phyloP scores from a whole-genome alignment of 306 rosid species.

The Sindora glabra region DNA sequence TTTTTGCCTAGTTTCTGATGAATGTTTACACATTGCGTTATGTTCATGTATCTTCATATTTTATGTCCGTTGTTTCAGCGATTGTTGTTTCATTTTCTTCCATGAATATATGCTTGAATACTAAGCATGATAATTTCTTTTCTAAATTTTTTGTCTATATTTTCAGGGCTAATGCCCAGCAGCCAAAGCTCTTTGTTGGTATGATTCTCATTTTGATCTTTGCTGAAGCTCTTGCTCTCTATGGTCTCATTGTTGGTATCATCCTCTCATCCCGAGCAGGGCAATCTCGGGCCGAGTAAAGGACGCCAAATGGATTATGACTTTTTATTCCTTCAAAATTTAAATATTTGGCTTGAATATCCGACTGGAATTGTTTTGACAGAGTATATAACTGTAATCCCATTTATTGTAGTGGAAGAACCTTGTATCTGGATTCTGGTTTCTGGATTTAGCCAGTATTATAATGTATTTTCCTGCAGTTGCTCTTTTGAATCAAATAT shows the following conservation, averaged over 20 bases:
- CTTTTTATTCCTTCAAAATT: background rate
- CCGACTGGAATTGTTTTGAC: background rate
- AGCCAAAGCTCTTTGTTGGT: slow-evolving; percentile 80
- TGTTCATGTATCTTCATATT: background rate
- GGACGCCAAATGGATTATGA: background rate
- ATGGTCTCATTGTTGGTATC: slow-evolving; percentile 79
- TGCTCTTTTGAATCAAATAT: too few relatives aligned
- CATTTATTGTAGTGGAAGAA: slow-evolving; percentile 8
- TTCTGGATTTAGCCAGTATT: background rate
- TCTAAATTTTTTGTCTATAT: background rate
- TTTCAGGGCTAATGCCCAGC: slow-evolving; percentile 80
- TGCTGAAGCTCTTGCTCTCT: slow-evolving; percentile 76
- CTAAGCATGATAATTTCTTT: background rate
- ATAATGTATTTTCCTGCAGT: background rate
- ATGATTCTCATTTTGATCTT: slow-evolving; percentile 75
- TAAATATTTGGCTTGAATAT: background rate
- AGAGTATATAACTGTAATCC: background rate
- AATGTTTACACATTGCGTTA: background rate
- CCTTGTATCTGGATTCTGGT: background rate
- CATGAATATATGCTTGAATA: background rate
- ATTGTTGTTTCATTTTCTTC: background rate
- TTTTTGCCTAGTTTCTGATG: background rate
- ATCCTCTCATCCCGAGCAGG: slow-evolving; percentile 79
- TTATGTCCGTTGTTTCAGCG: background rate
- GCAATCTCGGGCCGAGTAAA: slow-evolving; percentile 67